Conservation (phyloP, 1,284 basidiomycete genomes). For the Albatrellus sp. region DNA sequence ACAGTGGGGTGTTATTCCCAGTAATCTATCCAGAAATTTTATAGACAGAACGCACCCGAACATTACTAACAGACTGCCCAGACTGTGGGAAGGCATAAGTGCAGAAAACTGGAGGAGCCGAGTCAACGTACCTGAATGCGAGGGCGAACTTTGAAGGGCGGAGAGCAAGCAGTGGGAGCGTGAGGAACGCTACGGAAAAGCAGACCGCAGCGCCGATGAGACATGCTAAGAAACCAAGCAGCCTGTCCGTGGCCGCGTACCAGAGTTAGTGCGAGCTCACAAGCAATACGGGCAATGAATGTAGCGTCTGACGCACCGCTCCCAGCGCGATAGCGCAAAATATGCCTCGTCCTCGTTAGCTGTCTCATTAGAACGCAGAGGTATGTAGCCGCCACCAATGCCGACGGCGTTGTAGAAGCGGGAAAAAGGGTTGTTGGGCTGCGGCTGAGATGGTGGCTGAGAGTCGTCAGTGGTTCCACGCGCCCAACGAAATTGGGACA, state of each 20-base stretch:
- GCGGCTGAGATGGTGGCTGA: constrained; percentile 23
- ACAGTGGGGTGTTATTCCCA: not conserved
- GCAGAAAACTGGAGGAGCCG: not conserved
- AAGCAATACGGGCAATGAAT: not conserved
- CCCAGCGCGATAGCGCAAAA: constrained; percentile 87
- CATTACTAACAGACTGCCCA: constrained; percentile 81
- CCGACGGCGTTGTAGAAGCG: constrained; percentile 62
- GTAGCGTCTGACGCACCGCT: constrained; percentile 37
- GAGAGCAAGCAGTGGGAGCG: constrained; percentile 72
- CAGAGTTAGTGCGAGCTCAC: not conserved
- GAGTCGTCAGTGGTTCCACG: constrained; percentile 66
- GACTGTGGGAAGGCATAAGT: constrained; percentile 25
- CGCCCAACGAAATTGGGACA: constrained; percentile 82
- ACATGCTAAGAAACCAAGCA: constrained; percentile 91
- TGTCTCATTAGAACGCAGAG: constrained; percentile 70
- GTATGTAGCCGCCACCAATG: constrained; percentile 78
- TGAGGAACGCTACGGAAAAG: constrained; percentile 92
- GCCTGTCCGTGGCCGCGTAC: constrained; percentile 26
- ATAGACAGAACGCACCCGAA: constrained; percentile 46
- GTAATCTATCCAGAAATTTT: no score
- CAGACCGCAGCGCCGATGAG: constrained; percentile 85
- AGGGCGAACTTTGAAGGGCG: constrained; percentile 85
- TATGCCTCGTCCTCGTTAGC: constrained; percentile 96
- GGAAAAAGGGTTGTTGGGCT: constrained; percentile 42
- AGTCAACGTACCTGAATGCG: constrained; percentile 57